Percentiles rank a stretch among this genome's conserved stretches.
Evolutionary conservation across 1,284 basidiomycete species (phyloP).

Genomic region (Trichosporon ovoides): DNA sequence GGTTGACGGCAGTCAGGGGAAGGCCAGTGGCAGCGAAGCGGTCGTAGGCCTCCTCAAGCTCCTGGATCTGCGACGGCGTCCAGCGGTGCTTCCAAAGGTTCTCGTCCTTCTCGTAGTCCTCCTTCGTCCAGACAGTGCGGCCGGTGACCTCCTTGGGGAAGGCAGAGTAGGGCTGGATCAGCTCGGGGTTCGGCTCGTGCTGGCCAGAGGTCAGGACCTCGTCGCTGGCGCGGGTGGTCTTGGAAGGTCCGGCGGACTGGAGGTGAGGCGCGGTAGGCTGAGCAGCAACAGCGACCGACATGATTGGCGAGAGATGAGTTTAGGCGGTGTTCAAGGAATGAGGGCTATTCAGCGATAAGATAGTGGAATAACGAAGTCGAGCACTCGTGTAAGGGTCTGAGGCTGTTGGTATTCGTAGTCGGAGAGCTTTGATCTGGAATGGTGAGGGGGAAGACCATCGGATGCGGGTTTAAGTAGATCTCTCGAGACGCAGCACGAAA

Average conservation of each 20-base stretch:
- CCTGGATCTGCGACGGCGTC: conserved; percentile 26
- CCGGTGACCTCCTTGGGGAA: conserved; percentile 45
- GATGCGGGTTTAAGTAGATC: neutral
- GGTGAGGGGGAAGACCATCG: neutral
- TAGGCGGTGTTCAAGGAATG: neutral
- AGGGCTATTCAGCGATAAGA: neutral
- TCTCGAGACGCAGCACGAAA: neutral
- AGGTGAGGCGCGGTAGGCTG: conserved; percentile 1
- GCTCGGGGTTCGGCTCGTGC: conserved; percentile 23
- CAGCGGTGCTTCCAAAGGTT: conserved; percentile 34
- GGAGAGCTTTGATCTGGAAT: conserved; percentile 1
- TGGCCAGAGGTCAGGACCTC: conserved; percentile 31
- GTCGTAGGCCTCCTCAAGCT: conserved; percentile 33
- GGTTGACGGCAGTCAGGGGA: conserved; percentile 29
- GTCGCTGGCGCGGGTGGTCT: neutral
- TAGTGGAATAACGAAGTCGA: neutral
- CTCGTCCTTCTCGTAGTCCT: conserved; percentile 25
- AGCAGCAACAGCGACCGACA: neutral
- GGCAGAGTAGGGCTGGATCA: conserved; percentile 35
- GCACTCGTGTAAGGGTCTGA: neutral
- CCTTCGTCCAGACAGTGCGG: conserved; percentile 36
- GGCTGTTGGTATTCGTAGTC: neutral
- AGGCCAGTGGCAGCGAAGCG: conserved; percentile 26
- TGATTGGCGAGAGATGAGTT: neutral
- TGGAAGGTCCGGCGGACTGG: neutral